Evolutionary conservation across 495 filamentous ascomycete species (phyloP).

Genomic region (Sphaerosporella brunnea): DNA sequence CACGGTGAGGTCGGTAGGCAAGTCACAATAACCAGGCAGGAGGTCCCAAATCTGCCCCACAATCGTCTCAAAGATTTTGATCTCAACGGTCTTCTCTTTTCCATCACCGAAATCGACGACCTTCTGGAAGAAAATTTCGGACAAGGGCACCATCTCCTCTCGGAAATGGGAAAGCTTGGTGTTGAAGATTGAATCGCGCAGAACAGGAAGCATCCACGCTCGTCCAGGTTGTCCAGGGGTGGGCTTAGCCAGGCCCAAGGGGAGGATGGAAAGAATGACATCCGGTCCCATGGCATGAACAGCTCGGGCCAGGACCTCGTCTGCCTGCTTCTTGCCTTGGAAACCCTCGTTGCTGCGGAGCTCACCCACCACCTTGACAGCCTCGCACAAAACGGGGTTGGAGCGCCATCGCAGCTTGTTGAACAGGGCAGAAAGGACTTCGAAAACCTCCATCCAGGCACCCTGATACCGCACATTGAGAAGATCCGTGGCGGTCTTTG

Average conservation of each 20-base stretch:
- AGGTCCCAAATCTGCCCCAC: constrained; percentile 90
- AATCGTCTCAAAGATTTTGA: constrained; percentile 92
- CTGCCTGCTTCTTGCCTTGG: constrained; percentile 84
- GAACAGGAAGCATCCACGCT: constrained; percentile 83
- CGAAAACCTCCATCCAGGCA: constrained; percentile 92
- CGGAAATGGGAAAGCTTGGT: constrained; percentile 74
- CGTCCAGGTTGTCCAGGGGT: constrained; percentile 59
- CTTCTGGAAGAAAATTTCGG: constrained; percentile 73
- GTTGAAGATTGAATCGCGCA: constrained; percentile 70
- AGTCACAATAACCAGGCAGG: constrained; percentile 86
- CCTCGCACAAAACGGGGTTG: constrained; percentile 50
- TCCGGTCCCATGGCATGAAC: constrained; percentile 77
- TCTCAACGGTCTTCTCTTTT: constrained; percentile 72
- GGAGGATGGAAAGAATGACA: constrained; percentile 57
- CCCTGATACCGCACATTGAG: constrained; percentile 79
- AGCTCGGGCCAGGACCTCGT: constrained; percentile 70
- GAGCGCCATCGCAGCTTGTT: constrained; percentile 73
- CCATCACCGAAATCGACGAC: constrained; percentile 55
- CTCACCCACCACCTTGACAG: constrained; percentile 65
- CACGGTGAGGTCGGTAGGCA: constrained; percentile 60
- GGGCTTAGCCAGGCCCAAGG: constrained; percentile 66
- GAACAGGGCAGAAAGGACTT: constrained; percentile 71
- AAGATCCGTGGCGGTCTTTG: constrained; percentile 46
- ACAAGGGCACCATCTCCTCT: constrained; percentile 67
- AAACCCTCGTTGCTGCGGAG: constrained; percentile 79